A percentile compares a stretch with the other conserved stretches of the same genome.
Evolutionary conservation across 108 stramenopile species (phyloP).

Genomic region (Nannochloropsis salina): DNA sequence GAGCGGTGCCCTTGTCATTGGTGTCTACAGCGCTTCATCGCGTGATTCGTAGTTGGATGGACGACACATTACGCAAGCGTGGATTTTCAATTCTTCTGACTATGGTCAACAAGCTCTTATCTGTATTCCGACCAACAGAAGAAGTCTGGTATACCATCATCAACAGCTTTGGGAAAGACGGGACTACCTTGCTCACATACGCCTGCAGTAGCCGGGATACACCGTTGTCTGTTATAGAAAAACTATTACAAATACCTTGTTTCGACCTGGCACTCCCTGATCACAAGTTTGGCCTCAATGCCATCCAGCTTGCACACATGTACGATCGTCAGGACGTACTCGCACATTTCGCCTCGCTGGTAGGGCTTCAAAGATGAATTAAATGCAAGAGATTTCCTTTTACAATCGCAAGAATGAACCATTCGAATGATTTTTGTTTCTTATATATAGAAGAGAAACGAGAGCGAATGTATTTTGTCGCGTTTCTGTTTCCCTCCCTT

Average conservation of each 20-base stretch:
- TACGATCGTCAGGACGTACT: not conserved
- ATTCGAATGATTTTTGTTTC: no score
- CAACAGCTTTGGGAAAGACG: not conserved
- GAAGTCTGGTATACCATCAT: constrained; percentile 3
- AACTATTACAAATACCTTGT: not conserved
- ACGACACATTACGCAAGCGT: not conserved
- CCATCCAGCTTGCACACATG: not conserved
- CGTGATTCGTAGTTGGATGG: not conserved
- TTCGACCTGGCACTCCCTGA: not conserved
- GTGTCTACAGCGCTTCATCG: not conserved
- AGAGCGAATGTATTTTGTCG: no score
- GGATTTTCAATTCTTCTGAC: not conserved
- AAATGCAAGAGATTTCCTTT: no score
- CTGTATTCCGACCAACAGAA: constrained; percentile 6
- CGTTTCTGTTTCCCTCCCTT: no score
- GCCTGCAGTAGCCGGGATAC: not conserved
- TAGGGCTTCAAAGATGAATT: not conserved
- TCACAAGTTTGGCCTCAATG: constrained; percentile 1
- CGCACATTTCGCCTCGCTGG: not conserved
- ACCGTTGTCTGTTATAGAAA: not conserved
- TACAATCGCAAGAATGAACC: no score
- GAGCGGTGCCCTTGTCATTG: constrained; percentile 15
- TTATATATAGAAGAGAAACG: no score
- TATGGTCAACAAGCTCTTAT: constrained; percentile 5
- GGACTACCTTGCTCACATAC: not conserved